Evolutionary conservation across 495 filamentous ascomycete genomes (phyloP).

Genomic region (Aspergillus baeticus): DNA sequence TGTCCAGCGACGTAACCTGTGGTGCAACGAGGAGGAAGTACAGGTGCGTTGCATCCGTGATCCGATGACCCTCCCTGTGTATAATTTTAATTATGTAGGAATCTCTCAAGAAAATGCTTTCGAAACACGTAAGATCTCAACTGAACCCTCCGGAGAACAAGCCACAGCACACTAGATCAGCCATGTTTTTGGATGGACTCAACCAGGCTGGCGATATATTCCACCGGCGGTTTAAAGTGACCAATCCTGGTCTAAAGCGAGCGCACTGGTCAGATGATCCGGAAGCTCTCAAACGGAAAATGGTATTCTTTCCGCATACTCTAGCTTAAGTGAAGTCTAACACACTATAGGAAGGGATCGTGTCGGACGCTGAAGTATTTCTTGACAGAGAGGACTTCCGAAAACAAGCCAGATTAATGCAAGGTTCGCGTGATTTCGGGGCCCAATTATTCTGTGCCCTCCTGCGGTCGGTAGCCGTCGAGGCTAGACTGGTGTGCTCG

Average conservation of each 20-base stretch:
- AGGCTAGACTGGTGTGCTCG: slow-evolving; percentile 89
- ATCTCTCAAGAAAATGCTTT: slow-evolving; percentile 58
- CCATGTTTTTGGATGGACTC: slow-evolving; percentile 76
- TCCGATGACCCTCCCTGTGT: slow-evolving; percentile 7
- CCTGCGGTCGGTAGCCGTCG: slow-evolving; percentile 72
- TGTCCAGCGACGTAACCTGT: slow-evolving; percentile 70
- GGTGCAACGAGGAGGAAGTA: slow-evolving; percentile 78
- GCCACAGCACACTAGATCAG: slow-evolving; percentile 68
- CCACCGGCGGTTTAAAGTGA: slow-evolving; percentile 63
- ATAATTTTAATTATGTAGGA: slow-evolving; percentile 26
- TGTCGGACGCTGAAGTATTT: slow-evolving; percentile 38
- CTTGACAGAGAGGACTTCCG: slow-evolving; percentile 69
- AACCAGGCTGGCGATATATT: slow-evolving; percentile 67
- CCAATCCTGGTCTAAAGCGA: slow-evolving; percentile 64
- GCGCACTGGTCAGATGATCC: slow-evolving; percentile 70
- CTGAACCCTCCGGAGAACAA: slow-evolving; percentile 62
- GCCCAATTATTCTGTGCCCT: slow-evolving; percentile 88
- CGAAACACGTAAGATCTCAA: slow-evolving; percentile 56
- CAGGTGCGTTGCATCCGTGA: slow-evolving; percentile 44
- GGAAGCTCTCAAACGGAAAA: slow-evolving; percentile 56
- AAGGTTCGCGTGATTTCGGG: slow-evolving; percentile 85
- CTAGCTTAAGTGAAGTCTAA: background rate
- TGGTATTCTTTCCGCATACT: slow-evolving; percentile 19
- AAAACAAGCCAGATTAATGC: slow-evolving; percentile 58
- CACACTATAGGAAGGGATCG: slow-evolving; percentile 33